phyloP scores from a whole-genome alignment of 768 basidiomycete genomes.

The Coprinopsis marcescibilis region DNA sequence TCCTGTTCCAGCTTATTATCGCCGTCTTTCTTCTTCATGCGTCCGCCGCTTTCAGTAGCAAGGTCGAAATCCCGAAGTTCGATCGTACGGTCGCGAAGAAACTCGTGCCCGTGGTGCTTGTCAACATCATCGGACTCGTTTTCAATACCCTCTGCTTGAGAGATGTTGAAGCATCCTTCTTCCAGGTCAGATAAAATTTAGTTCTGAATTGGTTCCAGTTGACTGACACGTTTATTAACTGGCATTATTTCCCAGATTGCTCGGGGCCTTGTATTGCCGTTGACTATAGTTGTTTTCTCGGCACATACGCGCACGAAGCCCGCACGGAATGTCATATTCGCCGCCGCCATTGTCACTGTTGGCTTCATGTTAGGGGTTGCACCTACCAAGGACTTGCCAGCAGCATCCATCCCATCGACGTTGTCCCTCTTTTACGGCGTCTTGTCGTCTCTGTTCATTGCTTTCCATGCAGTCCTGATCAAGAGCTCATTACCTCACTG shows the following conservation, averaged over 20 bases:
- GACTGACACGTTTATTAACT: neutral
- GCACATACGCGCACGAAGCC: slow-evolving; percentile 50
- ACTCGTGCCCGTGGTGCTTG: slow-evolving; percentile 55
- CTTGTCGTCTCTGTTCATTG: slow-evolving; percentile 69
- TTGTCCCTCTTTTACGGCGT: slow-evolving; percentile 65
- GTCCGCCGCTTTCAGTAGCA: slow-evolving; percentile 40
- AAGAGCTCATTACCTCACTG: slow-evolving; percentile 64
- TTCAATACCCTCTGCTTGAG: slow-evolving; percentile 78
- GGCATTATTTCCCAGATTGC: slow-evolving; percentile 51
- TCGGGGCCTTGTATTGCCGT: slow-evolving; percentile 74
- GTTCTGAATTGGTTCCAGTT: neutral
- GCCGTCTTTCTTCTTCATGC: slow-evolving; percentile 61
- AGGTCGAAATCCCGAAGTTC: slow-evolving; percentile 52
- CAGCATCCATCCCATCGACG: slow-evolving; percentile 38
- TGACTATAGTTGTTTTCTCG: slow-evolving; percentile 73
- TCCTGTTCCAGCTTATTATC: slow-evolving; percentile 61
- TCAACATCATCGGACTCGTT: slow-evolving; percentile 69
- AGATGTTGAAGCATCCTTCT: slow-evolving; percentile 76
- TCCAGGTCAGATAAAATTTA: slow-evolving; percentile 62
- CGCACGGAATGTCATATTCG: slow-evolving; percentile 45
- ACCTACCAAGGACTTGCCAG: slow-evolving; percentile 44
- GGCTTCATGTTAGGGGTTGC: slow-evolving; percentile 77
- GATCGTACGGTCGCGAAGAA: slow-evolving; percentile 50
- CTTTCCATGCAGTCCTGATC: slow-evolving; percentile 70
- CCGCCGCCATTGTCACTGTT: slow-evolving; percentile 58